phyloP scores from a whole-genome alignment of 2,329 filamentous ascomycete species.

The Colletotrichum horii region DNA sequence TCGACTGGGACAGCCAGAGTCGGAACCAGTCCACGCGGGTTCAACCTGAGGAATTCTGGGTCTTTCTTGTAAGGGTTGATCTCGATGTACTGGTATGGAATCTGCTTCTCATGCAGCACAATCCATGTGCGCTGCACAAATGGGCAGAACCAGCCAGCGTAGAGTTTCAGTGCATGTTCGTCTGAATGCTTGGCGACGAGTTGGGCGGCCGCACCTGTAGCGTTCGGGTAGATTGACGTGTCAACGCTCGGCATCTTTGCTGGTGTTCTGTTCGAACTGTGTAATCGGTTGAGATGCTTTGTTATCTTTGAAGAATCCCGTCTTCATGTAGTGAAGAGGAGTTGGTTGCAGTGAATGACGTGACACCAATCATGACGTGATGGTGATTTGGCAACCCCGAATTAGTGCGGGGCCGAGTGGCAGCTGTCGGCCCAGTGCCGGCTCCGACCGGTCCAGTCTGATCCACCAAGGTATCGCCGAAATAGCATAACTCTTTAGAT shows the following conservation, averaged over 20 bases:
- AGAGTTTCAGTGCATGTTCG: conserved; percentile 66
- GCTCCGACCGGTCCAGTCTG: neutral
- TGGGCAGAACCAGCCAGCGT: conserved; percentile 77
- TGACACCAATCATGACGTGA: conserved; percentile 7
- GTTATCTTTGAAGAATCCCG: neutral
- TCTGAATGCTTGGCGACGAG: conserved; percentile 50
- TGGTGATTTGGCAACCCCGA: neutral
- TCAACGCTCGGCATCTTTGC: conserved; percentile 49
- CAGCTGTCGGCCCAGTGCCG: neutral
- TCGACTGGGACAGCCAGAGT: conserved; percentile 61
- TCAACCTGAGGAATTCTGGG: conserved; percentile 69
- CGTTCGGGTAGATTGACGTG: conserved; percentile 49
- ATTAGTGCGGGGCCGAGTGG: neutral
- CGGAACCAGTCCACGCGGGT: conserved; percentile 78
- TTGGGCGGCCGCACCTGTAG: conserved; percentile 54
- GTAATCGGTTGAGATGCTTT: neutral
- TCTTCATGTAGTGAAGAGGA: neutral
- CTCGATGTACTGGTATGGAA: conserved; percentile 77
- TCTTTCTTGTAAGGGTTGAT: conserved; percentile 82
- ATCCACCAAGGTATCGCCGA: no score
- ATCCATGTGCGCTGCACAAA: conserved; percentile 77
- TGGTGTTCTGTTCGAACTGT: neutral
- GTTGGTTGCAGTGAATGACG: neutral
- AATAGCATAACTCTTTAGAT: neutral
- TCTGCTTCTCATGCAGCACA: conserved; percentile 73